Conservation (phyloP, 1,284 basidiomycete species). For the Trametes hirsuta region DNA sequence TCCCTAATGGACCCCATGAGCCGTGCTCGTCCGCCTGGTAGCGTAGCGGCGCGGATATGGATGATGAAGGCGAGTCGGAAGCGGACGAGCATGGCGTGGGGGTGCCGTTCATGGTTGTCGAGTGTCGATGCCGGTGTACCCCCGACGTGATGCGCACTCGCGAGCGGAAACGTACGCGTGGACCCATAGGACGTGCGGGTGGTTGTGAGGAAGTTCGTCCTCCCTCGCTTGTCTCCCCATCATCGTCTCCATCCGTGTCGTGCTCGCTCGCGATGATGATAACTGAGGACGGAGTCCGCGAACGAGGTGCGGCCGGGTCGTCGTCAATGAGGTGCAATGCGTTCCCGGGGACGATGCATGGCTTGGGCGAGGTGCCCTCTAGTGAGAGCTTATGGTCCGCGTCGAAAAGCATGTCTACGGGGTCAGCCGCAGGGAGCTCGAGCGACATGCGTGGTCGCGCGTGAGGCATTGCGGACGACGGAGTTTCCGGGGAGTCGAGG, state of each 20-base stretch:
- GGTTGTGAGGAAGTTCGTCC: conserved; percentile 26
- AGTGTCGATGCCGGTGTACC: conserved; percentile 38
- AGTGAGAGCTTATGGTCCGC: conserved; percentile 30
- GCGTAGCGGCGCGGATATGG: conserved; percentile 72
- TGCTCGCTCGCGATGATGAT: conserved; percentile 33
- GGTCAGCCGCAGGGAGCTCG: conserved; percentile 21
- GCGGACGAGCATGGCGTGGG: conserved; percentile 44
- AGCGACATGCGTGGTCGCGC: conserved; percentile 25
- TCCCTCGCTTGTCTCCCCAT: background rate
- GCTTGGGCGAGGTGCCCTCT: conserved; percentile 35
- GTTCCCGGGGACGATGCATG: conserved; percentile 39
- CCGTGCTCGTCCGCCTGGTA: conserved; percentile 54
- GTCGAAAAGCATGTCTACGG: conserved; percentile 28
- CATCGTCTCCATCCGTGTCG: conserved; percentile 21
- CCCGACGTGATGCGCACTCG: conserved; percentile 60
- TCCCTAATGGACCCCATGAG: conserved; percentile 61
- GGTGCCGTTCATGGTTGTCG: conserved; percentile 15
- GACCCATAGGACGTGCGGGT: conserved; percentile 26
- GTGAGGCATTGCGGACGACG: conserved; percentile 11
- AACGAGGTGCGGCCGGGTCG: conserved; percentile 33
- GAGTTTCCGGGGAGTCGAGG: background rate
- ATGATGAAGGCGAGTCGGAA: conserved; percentile 68
- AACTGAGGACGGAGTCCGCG: conserved; percentile 33
- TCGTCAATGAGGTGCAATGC: conserved; percentile 41
- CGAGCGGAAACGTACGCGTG: conserved; percentile 56